phyloP scores from a whole-genome alignment of 2,329 filamentous ascomycete genomes.

The Ilyonectria destructans region DNA sequence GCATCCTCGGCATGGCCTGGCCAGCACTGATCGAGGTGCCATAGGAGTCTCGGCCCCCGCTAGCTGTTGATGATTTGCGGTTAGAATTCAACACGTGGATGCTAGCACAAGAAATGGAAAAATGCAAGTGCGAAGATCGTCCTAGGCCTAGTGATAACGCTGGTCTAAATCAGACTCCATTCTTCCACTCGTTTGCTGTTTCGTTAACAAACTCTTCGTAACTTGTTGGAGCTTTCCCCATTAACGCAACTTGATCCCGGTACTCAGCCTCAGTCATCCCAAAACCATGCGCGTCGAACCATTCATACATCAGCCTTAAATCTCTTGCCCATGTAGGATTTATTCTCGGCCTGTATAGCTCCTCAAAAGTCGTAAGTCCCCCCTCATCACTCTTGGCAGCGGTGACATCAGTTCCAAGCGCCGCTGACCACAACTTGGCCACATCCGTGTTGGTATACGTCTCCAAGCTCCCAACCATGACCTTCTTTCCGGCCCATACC shows the following conservation, averaged over 20 bases:
- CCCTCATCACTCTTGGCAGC: slow-evolving; percentile 16
- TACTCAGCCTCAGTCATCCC: slow-evolving; percentile 30
- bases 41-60: no score
- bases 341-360: neutral
- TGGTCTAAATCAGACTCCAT: no score
- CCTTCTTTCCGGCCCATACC: slow-evolving; percentile 33
- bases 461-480: slow-evolving; percentile 34
- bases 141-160: no score
- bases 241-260: slow-evolving; percentile 28
- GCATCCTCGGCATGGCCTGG: no score
- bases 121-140: no score
- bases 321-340: slow-evolving; percentile 22
- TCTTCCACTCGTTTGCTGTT: slow-evolving; percentile 24
- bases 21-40: no score
- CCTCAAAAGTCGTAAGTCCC: slow-evolving; percentile 19
- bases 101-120: no score
- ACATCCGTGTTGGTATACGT: slow-evolving; percentile 21
- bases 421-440: slow-evolving; percentile 32
- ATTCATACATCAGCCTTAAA: slow-evolving; percentile 34
- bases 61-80: no score
- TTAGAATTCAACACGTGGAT: no score
- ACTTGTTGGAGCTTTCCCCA: slow-evolving; percentile 21
- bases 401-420: slow-evolving; percentile 12
- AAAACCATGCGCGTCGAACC: slow-evolving; percentile 25
- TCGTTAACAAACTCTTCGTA: slow-evolving; percentile 30